Base-by-base conservation (phyloP, 768 basidiomycete genomes). In the Tephrocybe sp. region DNA sequence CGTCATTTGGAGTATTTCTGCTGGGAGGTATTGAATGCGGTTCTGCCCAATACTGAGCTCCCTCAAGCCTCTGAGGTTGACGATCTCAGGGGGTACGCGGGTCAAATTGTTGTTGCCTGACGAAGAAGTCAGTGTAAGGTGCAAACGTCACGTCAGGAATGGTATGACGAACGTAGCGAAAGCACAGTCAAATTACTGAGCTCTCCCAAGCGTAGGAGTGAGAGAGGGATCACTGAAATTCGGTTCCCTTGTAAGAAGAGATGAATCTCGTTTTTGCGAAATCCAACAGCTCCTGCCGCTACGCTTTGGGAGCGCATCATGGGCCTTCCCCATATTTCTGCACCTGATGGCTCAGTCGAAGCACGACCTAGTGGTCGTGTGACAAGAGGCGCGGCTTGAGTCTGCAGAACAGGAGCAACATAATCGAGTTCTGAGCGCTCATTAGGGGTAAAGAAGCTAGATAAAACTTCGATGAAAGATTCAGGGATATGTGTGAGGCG, bases 1-100 rank as follows among this genome's bases (percentile, higher is more conserved):
- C n/a, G 62, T 70, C 78, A 87, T 81, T 26, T 67, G 61, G n/a
- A 75, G 63, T 61, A 89, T 75, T 60, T 89, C 86, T 6, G 82
- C 75, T 12, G 88, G 88, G 0, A 90, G 64, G 62, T 77, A 85
- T 48, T 62, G 58, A 2, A 89, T 65, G 30, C 67, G 63, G 62
- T 90, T 90, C 47, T 74, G 72, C 0, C 83, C 72, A 3, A 90
- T 58, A 52, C 87, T 85, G 6, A 90, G 72, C 39, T 83, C 77
- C 43, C 71, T 70, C 2, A 90, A 73, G 43, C 77, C 76, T 8
- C 60, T 68, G 14, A 89, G 70, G 5, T 68, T 68, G 16, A 65
- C 69, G 32, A 90, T 83, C 45, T 85, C 85, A 0, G 87, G 79
- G 1, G 88, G 87, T 16, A 90, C 63, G 35, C 67, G 69, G 1